Evolutionary conservation across 306 rosid genomes (phyloP), one percentile per base, ranked within the genome.

Genomic region (Inga oerstediana): DNA sequence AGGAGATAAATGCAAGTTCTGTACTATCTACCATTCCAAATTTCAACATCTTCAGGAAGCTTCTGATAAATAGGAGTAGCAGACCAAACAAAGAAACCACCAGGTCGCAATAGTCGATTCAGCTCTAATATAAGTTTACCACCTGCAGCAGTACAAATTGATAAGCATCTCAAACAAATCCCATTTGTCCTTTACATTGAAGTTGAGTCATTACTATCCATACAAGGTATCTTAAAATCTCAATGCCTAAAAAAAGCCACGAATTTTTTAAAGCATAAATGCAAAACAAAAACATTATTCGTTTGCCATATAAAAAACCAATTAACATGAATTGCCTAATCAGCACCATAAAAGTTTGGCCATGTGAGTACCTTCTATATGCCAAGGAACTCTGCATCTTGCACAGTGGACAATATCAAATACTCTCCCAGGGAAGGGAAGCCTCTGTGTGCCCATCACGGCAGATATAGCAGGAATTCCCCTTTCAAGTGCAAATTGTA

Each of bases 381-480:
- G 99, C 99, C 99, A 97, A 15, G 99, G 99, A 85, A 97, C 99
- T 82, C 99, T 90, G 87, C 99, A 97, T 49, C 99, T 93, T 43
- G 98, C 98, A 91, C 99, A 97, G 56, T 97, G 99, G 75, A 97
- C 93, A 73, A 77, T 64, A 84, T 97, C 99, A 82, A 94, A 97
- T 79, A 97, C 98, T 89, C 88, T 86, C 85, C 97, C 90, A 5
- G 99, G 97, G 87, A 86, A 97, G 62, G 99, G 97, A 82, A 97
- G 99, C 83, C 99, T 91, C 90, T 84, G 86, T 72, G 99, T 94
- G 77, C 99, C 99, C 99, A 97, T 97, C 83, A 97, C 99, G 79
- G 99, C 97, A 87, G 99, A 94, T 77, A 97, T 91, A 46, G 93
- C 98, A 22, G 99, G 99, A 88, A 97, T 97, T 78, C 99, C 98